Conservation (phyloP, 2,329 filamentous ascomycete species). For the Biscogniauxia sp. region DNA sequence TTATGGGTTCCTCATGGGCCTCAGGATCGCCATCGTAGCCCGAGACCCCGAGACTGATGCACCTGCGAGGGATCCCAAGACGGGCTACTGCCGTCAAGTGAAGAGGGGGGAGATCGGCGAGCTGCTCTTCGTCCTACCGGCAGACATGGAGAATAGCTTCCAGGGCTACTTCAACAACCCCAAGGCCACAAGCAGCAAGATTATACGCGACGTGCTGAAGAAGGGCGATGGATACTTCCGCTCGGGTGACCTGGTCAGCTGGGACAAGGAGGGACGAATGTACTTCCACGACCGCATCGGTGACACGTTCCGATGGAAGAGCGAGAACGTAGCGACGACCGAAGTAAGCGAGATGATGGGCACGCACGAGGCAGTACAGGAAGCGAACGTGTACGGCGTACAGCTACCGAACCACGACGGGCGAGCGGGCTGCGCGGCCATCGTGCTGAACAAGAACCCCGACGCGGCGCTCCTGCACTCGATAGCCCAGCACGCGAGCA, state of each 20-base stretch:
- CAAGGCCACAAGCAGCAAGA: conserved; percentile 68
- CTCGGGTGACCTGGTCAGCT: conserved; percentile 77
- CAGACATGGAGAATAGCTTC: conserved; percentile 63
- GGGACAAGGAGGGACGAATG: conserved; percentile 66
- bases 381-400: conserved; percentile 87
- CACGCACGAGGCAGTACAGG: conserved; percentile 61
- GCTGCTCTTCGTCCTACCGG: conserved; percentile 68
- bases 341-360: conserved; percentile 79
- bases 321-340: conserved; percentile 77
- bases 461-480: conserved; percentile 49
- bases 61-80: conserved; percentile 65
- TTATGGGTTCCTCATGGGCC: conserved; percentile 51
- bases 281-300: conserved; percentile 82
- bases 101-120: conserved; percentile 67
- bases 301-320: conserved; percentile 79
- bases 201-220: conserved; percentile 68
- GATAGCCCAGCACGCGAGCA: conserved; percentile 57
- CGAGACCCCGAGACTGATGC: conserved; percentile 70
- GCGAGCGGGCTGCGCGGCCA: conserved; percentile 75
- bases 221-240: conserved; percentile 82
- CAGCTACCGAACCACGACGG: conserved; percentile 78
- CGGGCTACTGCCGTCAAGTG: conserved; percentile 64
- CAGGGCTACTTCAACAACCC: conserved; percentile 80
- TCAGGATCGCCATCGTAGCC: conserved; percentile 57
- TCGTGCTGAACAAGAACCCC: conserved; percentile 53